Conservation (phyloP, 129 eudicot genomes). For the Tanacetum coccineum region DNA sequence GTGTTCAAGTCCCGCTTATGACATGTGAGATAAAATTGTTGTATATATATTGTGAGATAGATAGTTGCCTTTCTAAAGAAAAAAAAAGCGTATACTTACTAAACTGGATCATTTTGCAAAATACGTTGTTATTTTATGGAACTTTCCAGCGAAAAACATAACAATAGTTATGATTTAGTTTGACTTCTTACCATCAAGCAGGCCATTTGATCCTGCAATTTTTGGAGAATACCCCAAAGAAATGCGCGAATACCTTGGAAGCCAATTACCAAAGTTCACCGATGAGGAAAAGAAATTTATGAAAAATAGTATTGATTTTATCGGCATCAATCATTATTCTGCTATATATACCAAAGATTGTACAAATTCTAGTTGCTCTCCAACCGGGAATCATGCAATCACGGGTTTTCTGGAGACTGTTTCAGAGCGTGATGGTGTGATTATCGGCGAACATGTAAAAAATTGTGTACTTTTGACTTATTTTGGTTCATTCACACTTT, state of each 20-base stretch:
- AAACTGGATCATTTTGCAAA: no score
- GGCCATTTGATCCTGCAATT: slow-evolving; percentile 70
- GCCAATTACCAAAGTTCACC: slow-evolving; percentile 57
- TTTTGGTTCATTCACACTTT: background rate
- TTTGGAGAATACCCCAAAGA: slow-evolving; percentile 79
- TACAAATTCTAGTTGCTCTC: slow-evolving; percentile 39
- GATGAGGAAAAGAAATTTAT: slow-evolving; percentile 45
- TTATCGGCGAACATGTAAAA: slow-evolving; percentile 59
- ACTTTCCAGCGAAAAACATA: no score
- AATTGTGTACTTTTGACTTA: background rate
- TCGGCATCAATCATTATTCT: slow-evolving; percentile 80
- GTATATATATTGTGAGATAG: no score
- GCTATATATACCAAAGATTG: slow-evolving; percentile 63
- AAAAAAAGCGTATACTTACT: no score
- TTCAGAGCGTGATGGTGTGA: slow-evolving; percentile 51
- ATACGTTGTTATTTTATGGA: no score
- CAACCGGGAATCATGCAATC: slow-evolving; percentile 42
- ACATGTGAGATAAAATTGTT: no score
- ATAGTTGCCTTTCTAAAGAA: no score
- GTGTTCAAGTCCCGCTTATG: no score
- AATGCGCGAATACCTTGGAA: slow-evolving; percentile 56
- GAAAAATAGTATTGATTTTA: slow-evolving; percentile 55
- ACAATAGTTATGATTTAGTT: background rate
- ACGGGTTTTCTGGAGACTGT: slow-evolving; percentile 38
- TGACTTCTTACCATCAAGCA: slow-evolving; percentile 21